These are phyloP conservation scores for Chaetoceros muelleri DNA, from an alignment of 108 stramenopile genomes.

Conservation along the genomic window DNA sequence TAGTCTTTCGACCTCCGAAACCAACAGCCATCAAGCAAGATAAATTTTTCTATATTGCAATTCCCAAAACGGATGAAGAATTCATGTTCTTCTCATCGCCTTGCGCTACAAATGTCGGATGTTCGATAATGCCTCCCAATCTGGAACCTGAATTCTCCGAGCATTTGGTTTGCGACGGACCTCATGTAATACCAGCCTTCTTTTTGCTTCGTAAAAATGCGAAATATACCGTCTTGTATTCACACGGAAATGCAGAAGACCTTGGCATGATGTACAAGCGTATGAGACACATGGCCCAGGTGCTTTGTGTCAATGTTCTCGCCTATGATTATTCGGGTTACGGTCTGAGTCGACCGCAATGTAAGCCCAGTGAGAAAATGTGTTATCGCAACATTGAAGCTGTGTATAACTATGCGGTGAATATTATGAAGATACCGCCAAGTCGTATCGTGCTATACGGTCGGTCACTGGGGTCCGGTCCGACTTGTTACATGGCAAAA, in stretches of 20 bases:
- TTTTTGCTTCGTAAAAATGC: conserved; percentile 26
- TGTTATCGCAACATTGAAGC: conserved; percentile 37
- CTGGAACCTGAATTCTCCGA: conserved; percentile 3
- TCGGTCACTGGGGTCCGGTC: conserved; percentile 50
- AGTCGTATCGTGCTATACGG: conserved; percentile 39
- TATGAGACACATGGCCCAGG: conserved; percentile 32
- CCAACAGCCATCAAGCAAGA: conserved; percentile 24
- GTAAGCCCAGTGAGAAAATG: conserved; percentile 26
- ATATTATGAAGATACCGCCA: conserved; percentile 19
- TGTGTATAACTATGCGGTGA: conserved; percentile 18
- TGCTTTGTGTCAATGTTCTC: conserved; percentile 52
- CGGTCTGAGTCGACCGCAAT: conserved; percentile 23
- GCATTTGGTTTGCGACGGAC: too few species aligned
- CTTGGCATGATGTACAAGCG: conserved; percentile 39
- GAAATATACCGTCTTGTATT: conserved; percentile 30
- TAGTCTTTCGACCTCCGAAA: conserved; percentile 34
- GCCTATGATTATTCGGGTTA: conserved; percentile 83
- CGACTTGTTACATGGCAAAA: conserved; percentile 58
- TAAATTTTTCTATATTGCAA: conserved; percentile 23
- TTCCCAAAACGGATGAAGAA: neutral
- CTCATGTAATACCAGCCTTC: conserved; percentile 34
- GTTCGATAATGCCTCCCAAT: neutral
- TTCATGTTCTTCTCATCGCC: too few species aligned
- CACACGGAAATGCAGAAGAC: conserved; percentile 64
- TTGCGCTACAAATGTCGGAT: neutral